Evolutionary conservation across 352 stramenopile species (phyloP).

Genomic region (Phytopythium oedochilum): DNA sequence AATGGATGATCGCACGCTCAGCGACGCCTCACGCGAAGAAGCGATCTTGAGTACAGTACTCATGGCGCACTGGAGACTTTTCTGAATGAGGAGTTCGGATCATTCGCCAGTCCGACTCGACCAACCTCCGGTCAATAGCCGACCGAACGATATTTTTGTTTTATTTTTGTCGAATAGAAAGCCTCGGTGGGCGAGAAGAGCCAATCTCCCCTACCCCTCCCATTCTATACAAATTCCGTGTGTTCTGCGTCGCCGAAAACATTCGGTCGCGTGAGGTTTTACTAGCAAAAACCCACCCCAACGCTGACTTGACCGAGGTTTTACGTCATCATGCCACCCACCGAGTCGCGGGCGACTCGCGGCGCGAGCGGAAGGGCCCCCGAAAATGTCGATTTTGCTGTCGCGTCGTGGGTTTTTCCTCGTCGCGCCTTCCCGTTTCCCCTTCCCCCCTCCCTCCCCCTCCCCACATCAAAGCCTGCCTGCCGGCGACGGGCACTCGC

Average conservation of each 20-base stretch:
- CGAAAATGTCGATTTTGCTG: neutral
- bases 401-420: neutral
- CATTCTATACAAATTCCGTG: neutral
- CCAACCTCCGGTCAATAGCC: neutral
- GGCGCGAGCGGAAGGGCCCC: neutral
- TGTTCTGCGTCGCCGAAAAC: neutral
- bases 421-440: neutral
- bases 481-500: neutral
- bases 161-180: neutral
- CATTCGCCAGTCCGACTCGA: neutral
- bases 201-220: neutral
- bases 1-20: slow-evolving; percentile 1
- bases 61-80: too few species aligned
- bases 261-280: slow-evolving; percentile 1
- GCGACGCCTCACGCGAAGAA: too few species aligned
- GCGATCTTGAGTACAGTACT: too few species aligned
- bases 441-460: neutral
- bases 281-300: neutral
- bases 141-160: too few species aligned
- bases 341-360: too few species aligned
- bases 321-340: neutral
- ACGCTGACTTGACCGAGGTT: slow-evolving; percentile 1
- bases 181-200: neutral
- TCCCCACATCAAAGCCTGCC: neutral
- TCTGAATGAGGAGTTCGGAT: neutral